Conservation (phyloP, 768 basidiomycete species). For the Tephrocybe sp. region DNA sequence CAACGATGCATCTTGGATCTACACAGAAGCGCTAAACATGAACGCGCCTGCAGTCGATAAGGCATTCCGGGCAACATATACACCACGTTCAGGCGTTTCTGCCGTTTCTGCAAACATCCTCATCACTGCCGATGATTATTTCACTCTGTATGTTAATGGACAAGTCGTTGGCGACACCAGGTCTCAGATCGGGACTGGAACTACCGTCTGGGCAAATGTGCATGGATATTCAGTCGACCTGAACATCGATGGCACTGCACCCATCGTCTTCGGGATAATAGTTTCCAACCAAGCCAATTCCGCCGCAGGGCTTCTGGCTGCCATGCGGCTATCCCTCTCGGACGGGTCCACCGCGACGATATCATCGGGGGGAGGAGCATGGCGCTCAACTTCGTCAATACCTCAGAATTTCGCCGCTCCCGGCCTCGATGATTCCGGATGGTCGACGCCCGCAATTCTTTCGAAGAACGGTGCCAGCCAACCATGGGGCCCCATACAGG, state of each 20-base stretch:
- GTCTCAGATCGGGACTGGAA: background rate
- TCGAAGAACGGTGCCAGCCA: conserved; percentile 5
- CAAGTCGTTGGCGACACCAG: conserved; percentile 7
- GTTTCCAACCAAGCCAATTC: conserved; percentile 1
- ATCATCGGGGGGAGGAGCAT: background rate
- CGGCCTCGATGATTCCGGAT: conserved; percentile 5
- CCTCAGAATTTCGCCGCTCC: conserved; percentile 5
- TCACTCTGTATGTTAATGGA: conserved; percentile 10
- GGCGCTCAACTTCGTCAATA: conserved; percentile 4
- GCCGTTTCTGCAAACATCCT: conserved; percentile 7
- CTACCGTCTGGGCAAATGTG: conserved; percentile 6
- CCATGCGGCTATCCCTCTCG: conserved; percentile 3
- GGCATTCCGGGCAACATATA: conserved; percentile 8
- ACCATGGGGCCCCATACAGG: background rate
- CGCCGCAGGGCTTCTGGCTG: conserved; percentile 5
- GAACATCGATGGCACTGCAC: background rate
- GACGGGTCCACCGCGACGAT: conserved; percentile 7
- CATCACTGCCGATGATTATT: conserved; percentile 12
- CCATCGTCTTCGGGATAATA: conserved; percentile 6
- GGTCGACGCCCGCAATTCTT: background rate
- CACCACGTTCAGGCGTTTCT: background rate
- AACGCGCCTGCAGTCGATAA: conserved; percentile 2
- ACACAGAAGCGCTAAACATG: background rate
- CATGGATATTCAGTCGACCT: conserved; percentile 6
- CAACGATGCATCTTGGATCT: conserved; percentile 11